Evolutionary conservation across 2,329 filamentous ascomycete genomes (phyloP).

Genomic region (Colletotrichum simmondsii): DNA sequence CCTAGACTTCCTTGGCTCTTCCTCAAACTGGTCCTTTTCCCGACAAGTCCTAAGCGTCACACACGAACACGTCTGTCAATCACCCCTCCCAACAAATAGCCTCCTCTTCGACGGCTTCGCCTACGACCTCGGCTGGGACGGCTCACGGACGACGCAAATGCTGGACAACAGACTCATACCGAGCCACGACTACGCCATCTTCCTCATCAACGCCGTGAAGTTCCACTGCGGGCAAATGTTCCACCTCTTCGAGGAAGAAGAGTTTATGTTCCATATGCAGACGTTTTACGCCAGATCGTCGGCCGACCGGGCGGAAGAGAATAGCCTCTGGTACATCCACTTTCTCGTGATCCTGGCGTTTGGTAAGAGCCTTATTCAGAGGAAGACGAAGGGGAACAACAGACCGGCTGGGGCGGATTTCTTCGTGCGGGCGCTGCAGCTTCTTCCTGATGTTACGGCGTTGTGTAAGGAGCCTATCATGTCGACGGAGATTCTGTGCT

Average conservation of each 20-base stretch:
- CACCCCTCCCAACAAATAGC: constrained; percentile 53
- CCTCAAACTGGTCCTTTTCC: constrained; percentile 67
- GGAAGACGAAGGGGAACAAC: constrained; percentile 45
- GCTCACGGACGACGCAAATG: background rate
- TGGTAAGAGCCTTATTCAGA: constrained; percentile 62
- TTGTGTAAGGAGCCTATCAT: constrained; percentile 55
- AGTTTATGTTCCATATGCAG: constrained; percentile 54
- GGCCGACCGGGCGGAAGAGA: constrained; percentile 17
- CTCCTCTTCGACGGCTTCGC: constrained; percentile 62
- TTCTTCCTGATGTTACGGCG: constrained; percentile 53
- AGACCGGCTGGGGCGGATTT: constrained; percentile 58
- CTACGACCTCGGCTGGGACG: constrained; percentile 50
- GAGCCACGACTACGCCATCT: constrained; percentile 61
- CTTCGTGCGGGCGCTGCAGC: constrained; percentile 55
- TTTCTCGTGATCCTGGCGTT: constrained; percentile 65
- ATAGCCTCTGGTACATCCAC: constrained; percentile 61
- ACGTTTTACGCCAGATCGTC: constrained; percentile 41
- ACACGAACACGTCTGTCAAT: constrained; percentile 57
- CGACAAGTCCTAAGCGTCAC: constrained; percentile 60
- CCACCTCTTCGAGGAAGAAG: constrained; percentile 64
- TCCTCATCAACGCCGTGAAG: constrained; percentile 65
- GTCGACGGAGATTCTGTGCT: constrained; percentile 61
- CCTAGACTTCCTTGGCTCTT: constrained; percentile 62
- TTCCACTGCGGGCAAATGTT: constrained; percentile 66
- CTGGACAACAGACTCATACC: constrained; percentile 28